Evolutionary conservation across 225 moss, liverwort and hornwort genomes (phyloP), one percentile per base, ranked within the genome.

Genomic region (Asterella californica): DNA sequence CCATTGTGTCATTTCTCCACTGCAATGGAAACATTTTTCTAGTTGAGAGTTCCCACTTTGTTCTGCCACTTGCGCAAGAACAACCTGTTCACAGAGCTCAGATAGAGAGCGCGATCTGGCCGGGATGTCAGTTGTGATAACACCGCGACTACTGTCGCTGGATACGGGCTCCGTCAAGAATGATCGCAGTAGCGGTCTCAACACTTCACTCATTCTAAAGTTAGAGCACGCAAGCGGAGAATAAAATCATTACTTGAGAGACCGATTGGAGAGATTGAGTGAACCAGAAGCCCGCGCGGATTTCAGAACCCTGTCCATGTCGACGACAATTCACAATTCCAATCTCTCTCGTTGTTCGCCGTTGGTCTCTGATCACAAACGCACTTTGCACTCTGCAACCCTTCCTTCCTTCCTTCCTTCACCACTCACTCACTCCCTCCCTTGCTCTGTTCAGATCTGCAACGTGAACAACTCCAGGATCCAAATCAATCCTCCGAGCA

Each of bases 281-380:
- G 93, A 91, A 72, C 95, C 95, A 34, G 95, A 95, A 34, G 90
- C 82, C 50, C 93, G 91, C 74, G 95, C 95, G 64, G 90, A 89
- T 83, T 89, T 93, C 84, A 93, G 80, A 61, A 91, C 81, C 74
- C 84, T 90, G 67, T 93, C 95, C 89, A 95, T 95, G 65, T 30
- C 42, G 49, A 47, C 70, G 12, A 18, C 33, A 67, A 24, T 9
- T 33, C 36, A 38, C 37, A 62, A 60, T 37, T 25, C 60, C 57
- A n/a, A 4, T 73, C 73, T 36, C 25, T 73, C 48, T 25, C 0
- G 10, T 18, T 25, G 38, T 5, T 27, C n/a, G n/a, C n/a, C n/a
- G n/a, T 65, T 21, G 10, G 27, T 11, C 7, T 24, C 29, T 33
- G 6, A 3, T 12, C 53, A 53, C 6, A 29, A 62, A 27, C 62